These are phyloP conservation scores for Spinellus fusiger DNA, from an alignment of 192 early-diverging fungal genomes.

Conservation along the genomic window DNA sequence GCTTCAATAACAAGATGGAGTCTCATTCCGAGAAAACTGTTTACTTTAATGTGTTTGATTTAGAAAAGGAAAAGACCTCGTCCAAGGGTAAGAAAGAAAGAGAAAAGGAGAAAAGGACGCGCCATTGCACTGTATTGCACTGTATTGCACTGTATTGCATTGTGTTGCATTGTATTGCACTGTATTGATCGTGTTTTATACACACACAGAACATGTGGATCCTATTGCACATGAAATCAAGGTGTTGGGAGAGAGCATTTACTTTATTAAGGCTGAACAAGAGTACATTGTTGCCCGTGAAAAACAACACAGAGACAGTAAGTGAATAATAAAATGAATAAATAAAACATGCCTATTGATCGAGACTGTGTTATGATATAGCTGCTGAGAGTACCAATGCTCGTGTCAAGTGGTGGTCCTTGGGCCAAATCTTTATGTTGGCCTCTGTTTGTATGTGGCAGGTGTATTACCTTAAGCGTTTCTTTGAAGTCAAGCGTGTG, in stretches of 20 bases:
- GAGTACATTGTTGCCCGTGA: constrained; percentile 62
- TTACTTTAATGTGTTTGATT: constrained; percentile 50
- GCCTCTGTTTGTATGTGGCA: constrained; percentile 65
- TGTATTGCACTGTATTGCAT: too few species aligned
- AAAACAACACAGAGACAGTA: constrained; percentile 62
- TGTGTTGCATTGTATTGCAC: too few species aligned
- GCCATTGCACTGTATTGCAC: too few species aligned
- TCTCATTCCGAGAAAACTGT: constrained; percentile 52
- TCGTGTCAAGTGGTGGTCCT: constrained; percentile 75
- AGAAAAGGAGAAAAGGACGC: neutral
- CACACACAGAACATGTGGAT: constrained; percentile 40
- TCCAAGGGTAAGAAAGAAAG: constrained; percentile 14
- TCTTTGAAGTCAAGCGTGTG: constrained; percentile 66
- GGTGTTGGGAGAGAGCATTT: constrained; percentile 54
- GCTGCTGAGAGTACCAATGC: constrained; percentile 75
- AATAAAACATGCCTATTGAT: neutral
- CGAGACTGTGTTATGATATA: constrained; percentile 21
- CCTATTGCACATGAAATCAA: constrained; percentile 61
- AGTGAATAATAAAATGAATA: constrained; percentile 29
- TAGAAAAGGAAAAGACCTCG: constrained; percentile 34
- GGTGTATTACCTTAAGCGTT: constrained; percentile 68
- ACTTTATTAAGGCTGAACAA: constrained; percentile 63
- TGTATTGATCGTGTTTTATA: neutral
- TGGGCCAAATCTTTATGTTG: constrained; percentile 57
- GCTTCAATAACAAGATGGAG: constrained; percentile 74